These are phyloP conservation scores for Giardia duodenalis DNA, from an alignment of 208 protist genomes.

Conservation along the genomic window DNA sequence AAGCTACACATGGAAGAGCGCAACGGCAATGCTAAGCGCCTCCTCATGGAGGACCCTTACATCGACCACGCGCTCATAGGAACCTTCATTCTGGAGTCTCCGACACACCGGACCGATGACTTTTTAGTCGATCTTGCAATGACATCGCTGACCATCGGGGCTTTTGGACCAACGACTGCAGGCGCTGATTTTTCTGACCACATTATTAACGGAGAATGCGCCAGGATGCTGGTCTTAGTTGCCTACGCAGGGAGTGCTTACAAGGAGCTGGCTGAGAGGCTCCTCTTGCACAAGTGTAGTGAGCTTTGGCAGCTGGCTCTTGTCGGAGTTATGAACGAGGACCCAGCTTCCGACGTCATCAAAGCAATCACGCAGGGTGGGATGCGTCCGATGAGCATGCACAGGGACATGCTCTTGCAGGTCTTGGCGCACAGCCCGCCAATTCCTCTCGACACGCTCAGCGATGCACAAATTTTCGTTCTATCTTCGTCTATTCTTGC, in stretches of 20 bases:
- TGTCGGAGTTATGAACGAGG: background rate
- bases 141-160: conserved; percentile 82
- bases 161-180: conserved; percentile 73
- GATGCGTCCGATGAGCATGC: conserved; percentile 79
- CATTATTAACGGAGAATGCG: background rate
- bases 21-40: conserved; percentile 71
- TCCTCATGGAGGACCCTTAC: conserved; percentile 82
- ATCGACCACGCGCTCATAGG: conserved; percentile 80
- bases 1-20: conserved; percentile 97
- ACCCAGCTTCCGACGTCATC: conserved; percentile 61
- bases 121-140: conserved; percentile 75
- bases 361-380: conserved; percentile 91
- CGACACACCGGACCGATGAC: conserved; percentile 87
- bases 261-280: background rate
- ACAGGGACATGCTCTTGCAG: conserved; percentile 68
- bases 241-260: background rate
- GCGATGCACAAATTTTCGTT: conserved; percentile 86
- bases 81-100: conserved; percentile 93
- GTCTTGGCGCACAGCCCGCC: conserved; percentile 89
- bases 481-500: conserved; percentile 59
- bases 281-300: background rate
- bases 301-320: background rate
- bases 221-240: background rate
- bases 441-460: conserved; percentile 80
- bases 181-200: background rate